Conservation (phyloP, 1,284 basidiomycete species). For the Athelia psychrophila region DNA sequence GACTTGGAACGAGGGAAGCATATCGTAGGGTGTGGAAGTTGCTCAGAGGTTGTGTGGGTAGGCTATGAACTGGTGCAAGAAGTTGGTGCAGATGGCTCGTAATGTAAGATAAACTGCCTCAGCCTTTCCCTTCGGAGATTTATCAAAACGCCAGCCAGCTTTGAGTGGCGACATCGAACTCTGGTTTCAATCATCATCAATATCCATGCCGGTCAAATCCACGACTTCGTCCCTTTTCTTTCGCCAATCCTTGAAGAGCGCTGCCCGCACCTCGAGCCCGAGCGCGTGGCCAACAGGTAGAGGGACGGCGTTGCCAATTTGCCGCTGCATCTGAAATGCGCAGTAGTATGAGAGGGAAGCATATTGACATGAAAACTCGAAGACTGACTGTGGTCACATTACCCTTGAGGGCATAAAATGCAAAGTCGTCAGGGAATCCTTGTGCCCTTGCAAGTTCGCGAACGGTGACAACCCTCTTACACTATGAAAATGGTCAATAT, state of each 20-base stretch:
- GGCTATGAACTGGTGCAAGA: slow-evolving; percentile 63
- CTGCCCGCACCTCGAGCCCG: slow-evolving; percentile 53
- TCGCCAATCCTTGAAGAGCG: slow-evolving; percentile 49
- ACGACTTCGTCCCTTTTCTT: slow-evolving; percentile 29
- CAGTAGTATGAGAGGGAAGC: slow-evolving; percentile 1
- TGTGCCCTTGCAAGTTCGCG: slow-evolving; percentile 74
- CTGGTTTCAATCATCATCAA: slow-evolving; percentile 12
- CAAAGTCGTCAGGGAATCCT: slow-evolving; percentile 71
- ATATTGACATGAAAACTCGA: not conserved
- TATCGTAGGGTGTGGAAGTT: slow-evolving; percentile 64
- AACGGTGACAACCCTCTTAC: slow-evolving; percentile 62
- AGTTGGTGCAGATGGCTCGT: slow-evolving; percentile 6
- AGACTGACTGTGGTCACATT: slow-evolving; percentile 57
- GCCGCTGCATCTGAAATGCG: slow-evolving; percentile 60
- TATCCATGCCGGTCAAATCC: slow-evolving; percentile 21
- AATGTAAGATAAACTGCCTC: not conserved
- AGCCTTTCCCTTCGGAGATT: too few relatives aligned
- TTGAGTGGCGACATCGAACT: not conserved
- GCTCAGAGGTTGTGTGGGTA: slow-evolving; percentile 77
- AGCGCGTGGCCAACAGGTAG: slow-evolving; percentile 60
- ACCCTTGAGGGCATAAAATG: slow-evolving; percentile 49
- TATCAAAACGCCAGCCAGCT: too few relatives aligned
- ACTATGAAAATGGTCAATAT: slow-evolving; percentile 32
- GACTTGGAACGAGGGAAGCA: slow-evolving; percentile 67
- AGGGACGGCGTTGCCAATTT: slow-evolving; percentile 77